Conservation (phyloP, 495 filamentous ascomycete species). For the Echria macrotheca region DNA sequence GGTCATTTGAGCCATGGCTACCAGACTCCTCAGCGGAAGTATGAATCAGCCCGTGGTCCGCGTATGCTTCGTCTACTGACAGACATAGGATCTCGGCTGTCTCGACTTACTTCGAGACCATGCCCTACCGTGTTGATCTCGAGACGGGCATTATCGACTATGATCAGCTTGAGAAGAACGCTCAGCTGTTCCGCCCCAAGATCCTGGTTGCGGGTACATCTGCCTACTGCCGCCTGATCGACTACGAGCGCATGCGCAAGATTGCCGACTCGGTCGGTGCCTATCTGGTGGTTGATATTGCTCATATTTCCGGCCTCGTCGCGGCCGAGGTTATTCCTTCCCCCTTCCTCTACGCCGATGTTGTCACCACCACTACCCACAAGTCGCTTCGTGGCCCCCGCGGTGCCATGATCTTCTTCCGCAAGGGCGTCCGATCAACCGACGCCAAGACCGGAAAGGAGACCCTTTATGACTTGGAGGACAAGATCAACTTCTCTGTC, state of each 20-base stretch:
- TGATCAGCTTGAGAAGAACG: constrained; percentile 84
- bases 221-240: constrained; percentile 96
- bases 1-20: constrained; percentile 98
- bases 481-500: constrained; percentile 97
- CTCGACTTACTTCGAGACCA: constrained; percentile 91
- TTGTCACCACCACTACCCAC: constrained; percentile 99
- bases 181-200: constrained; percentile 92
- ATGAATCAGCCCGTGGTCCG: constrained; percentile 32
- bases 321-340: constrained; percentile 90
- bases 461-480: constrained; percentile 86
- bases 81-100: constrained; percentile 78
- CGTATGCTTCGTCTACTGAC: no score
- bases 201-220: constrained; percentile 94
- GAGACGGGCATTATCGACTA: constrained; percentile 98
- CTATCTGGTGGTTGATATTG: constrained; percentile 96
- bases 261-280: constrained; percentile 91
- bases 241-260: constrained; percentile 94
- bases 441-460: constrained; percentile 90
- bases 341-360: constrained; percentile 89
- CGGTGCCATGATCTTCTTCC: constrained; percentile 99
- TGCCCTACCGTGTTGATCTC: constrained; percentile 86
- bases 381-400: constrained; percentile 98
- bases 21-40: constrained; percentile 89
- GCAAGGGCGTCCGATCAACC: constrained; percentile 83
- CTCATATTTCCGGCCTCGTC: constrained; percentile 95